Evolutionary conservation across 2,329 filamentous ascomycete species (phyloP).

Genomic region (Lanzia echinophila): DNA sequence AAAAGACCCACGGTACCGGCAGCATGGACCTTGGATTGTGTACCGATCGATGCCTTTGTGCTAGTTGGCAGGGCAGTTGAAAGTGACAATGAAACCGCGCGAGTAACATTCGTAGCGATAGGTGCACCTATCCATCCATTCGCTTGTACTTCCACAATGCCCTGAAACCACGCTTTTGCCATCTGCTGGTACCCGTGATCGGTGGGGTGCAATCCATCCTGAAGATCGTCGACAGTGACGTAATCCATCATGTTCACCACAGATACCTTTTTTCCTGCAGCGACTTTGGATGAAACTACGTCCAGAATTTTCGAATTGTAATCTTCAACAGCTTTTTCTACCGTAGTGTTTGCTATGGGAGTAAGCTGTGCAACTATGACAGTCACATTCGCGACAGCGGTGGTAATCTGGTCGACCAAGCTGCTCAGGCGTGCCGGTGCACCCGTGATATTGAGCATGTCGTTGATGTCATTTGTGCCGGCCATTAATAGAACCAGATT

Average conservation of each 20-base stretch:
- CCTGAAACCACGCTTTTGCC: slow-evolving; percentile 13
- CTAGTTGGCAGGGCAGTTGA: neutral
- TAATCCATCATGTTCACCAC: slow-evolving; percentile 12
- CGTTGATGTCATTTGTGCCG: slow-evolving; percentile 32
- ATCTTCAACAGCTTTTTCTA: neutral
- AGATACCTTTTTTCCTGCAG: slow-evolving; percentile 8
- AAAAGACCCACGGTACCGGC: neutral
- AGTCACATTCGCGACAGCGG: slow-evolving; percentile 27
- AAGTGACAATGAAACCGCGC: neutral
- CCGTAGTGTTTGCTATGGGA: slow-evolving; percentile 1
- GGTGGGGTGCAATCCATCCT: slow-evolving; percentile 18
- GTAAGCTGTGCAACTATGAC: slow-evolving; percentile 35
- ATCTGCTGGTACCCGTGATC: slow-evolving; percentile 18
- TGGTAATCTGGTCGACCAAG: slow-evolving; percentile 30
- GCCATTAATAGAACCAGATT: slow-evolving; percentile 31
- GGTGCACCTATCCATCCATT: slow-evolving; percentile 6
- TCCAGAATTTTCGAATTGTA: slow-evolving; percentile 18
- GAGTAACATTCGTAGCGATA: neutral
- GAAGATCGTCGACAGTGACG: slow-evolving; percentile 6
- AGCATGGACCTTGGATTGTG: neutral
- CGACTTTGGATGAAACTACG: slow-evolving; percentile 9
- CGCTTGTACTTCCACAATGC: slow-evolving; percentile 4
- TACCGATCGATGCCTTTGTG: neutral
- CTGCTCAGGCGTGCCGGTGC: slow-evolving; percentile 31
- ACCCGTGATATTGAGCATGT: slow-evolving; percentile 17